Percentiles rank a stretch among this genome's conserved stretches.
These are phyloP conservation scores for Viola pubescens DNA, from an alignment of 441 rosid species.

Conservation along the genomic window DNA sequence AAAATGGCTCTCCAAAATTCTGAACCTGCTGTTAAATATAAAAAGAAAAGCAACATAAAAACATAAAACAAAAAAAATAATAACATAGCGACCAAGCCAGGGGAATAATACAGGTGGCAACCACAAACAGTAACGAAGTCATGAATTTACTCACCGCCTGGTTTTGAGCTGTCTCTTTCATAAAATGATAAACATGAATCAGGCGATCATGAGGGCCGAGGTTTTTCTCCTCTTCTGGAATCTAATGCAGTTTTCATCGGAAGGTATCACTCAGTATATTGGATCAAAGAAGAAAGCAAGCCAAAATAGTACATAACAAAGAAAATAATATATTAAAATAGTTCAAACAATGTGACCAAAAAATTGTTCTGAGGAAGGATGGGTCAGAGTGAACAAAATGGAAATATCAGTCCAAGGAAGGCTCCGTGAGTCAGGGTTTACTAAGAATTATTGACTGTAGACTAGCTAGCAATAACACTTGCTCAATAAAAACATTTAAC, in stretches of 20 bases:
- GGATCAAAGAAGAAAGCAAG: background rate
- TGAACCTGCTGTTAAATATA: constrained; percentile 59
- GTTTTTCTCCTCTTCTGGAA: constrained; percentile 94
- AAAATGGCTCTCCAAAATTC: constrained; percentile 96
- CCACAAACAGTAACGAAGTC: background rate
- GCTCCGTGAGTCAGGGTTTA: no score
- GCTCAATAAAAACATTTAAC: no score
- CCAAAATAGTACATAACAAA: background rate
- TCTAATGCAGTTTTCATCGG: constrained; percentile 27
- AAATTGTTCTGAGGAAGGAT: background rate
- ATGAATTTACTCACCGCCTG: constrained; percentile 41
- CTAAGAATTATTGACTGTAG: no score
- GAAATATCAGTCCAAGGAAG: no score
- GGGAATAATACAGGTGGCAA: background rate
- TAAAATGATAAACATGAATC: constrained; percentile 91
- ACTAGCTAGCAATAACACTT: no score
- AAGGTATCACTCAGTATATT: constrained; percentile 9
- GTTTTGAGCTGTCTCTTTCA: constrained; percentile 71
- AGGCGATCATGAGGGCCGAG: constrained; percentile 75
- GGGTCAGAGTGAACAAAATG: no score
- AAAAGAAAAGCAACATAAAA: background rate
- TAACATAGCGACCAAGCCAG: background rate
- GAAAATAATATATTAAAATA: background rate
- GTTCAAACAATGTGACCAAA: background rate
- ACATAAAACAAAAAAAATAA: constrained; percentile 11